Evolutionary conservation across 257 asterid genomes (phyloP).

Genomic region (Thymus quinquecostatus): DNA sequence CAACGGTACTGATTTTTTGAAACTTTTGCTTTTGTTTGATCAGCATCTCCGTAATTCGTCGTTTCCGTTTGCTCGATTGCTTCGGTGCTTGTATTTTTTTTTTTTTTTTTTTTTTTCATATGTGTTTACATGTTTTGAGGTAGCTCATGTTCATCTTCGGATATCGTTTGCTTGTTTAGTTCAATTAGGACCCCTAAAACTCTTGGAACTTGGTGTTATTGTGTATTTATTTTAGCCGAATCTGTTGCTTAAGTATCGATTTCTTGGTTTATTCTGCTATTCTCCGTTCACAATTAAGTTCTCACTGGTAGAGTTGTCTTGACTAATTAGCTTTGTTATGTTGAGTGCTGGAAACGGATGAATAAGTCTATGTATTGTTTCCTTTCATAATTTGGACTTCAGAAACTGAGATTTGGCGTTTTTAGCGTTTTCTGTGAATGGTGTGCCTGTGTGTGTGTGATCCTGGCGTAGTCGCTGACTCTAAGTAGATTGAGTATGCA

Average conservation of each 20-base stretch:
- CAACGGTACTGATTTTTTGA: constrained; percentile 47
- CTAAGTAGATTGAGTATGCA: background rate
- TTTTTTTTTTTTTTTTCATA: background rate
- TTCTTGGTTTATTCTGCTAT: constrained; percentile 12
- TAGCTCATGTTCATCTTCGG: background rate
- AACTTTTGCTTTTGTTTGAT: background rate
- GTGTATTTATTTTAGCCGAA: constrained; percentile 11
- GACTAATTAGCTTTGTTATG: background rate
- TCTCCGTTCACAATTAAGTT: background rate
- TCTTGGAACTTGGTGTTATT: background rate
- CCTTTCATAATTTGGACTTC: background rate
- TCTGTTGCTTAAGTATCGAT: background rate
- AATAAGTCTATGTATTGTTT: background rate
- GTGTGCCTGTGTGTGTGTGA: background rate
- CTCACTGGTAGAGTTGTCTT: background rate
- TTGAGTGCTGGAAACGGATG: too few species aligned
- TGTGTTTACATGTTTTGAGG: background rate
- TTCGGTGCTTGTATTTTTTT: background rate
- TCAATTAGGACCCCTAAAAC: constrained; percentile 4
- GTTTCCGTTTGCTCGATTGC: background rate
- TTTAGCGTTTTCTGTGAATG: too few species aligned
- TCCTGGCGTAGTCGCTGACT: background rate
- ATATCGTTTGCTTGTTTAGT: background rate
- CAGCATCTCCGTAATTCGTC: background rate
- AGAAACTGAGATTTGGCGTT: background rate